phyloP scores from a whole-genome alignment of 306 rosid genomes.

The Luffa aegyptiaca region DNA sequence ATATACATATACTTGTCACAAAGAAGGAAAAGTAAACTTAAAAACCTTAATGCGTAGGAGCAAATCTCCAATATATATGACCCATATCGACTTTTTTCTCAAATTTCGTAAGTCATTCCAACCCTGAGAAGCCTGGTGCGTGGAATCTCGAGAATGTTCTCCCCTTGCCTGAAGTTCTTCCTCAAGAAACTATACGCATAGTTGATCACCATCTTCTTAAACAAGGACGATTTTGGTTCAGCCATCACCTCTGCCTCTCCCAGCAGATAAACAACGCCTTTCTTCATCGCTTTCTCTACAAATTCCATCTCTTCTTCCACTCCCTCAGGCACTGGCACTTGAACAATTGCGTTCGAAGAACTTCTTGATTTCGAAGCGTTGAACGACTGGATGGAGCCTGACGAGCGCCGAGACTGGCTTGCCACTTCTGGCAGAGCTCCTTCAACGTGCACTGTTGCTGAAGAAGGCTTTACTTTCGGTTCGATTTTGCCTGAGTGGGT shows the following conservation, averaged over 20 bases:
- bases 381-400: constrained; percentile 13
- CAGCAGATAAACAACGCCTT: constrained; percentile 58
- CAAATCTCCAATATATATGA: no score
- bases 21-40: no score
- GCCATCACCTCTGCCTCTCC: constrained; percentile 73
- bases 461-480: not conserved
- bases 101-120: constrained; percentile 35
- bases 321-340: constrained; percentile 14
- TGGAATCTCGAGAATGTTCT: constrained; percentile 34
- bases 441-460: constrained; percentile 6
- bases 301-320: constrained; percentile 44
- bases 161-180: constrained; percentile 60
- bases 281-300: constrained; percentile 42
- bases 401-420: not conserved
- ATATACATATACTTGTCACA: no score
- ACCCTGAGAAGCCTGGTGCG: constrained; percentile 53
- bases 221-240: constrained; percentile 38
- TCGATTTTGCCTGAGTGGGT: not conserved
- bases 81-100: not conserved
- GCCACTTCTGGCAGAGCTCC: not conserved
- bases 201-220: constrained; percentile 57
- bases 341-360: constrained; percentile 18
- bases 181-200: constrained; percentile 50
- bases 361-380: not conserved
- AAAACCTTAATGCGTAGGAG: no score